A percentile compares a stretch with the other conserved stretches of the same genome.
phyloP scores from a whole-genome alignment of 2,329 filamentous ascomycete genomes.

The Aspergillus amoenus region DNA sequence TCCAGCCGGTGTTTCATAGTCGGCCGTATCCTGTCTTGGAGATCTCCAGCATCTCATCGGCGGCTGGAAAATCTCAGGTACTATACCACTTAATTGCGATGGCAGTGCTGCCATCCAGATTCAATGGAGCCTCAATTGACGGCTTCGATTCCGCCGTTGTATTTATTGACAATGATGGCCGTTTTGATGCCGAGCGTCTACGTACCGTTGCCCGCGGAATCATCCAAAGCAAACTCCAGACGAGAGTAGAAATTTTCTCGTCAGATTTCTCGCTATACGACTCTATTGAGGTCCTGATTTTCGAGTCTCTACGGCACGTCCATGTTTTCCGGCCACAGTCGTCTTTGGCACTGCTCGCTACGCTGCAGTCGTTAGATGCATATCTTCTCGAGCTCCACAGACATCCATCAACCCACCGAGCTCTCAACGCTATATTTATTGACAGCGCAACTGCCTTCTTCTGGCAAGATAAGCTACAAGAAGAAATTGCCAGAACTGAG shows the following conservation, averaged over 20 bases:
- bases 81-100: slow-evolving; percentile 56
- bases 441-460: slow-evolving; percentile 58
- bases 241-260: not conserved
- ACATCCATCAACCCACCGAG: slow-evolving; percentile 49
- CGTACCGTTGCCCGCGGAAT: slow-evolving; percentile 28
- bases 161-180: slow-evolving; percentile 56
- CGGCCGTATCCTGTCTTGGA: slow-evolving; percentile 48
- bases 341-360: slow-evolving; percentile 50
- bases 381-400: slow-evolving; percentile 49
- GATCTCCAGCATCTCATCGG: slow-evolving; percentile 52
- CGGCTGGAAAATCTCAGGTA: slow-evolving; percentile 59
- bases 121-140: slow-evolving; percentile 32
- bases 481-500: slow-evolving; percentile 43
- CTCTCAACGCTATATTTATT: slow-evolving; percentile 53
- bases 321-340: slow-evolving; percentile 60
- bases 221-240: slow-evolving; percentile 19
- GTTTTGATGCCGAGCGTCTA: slow-evolving; percentile 54
- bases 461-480: slow-evolving; percentile 51
- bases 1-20: slow-evolving; percentile 2
- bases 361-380: slow-evolving; percentile 45
- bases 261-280: not conserved
- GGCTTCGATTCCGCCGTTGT: slow-evolving; percentile 53
- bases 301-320: slow-evolving; percentile 51
- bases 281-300: slow-evolving; percentile 29
- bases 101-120: slow-evolving; percentile 49